Percentiles rank a stretch among this genome's conserved stretches.
These are phyloP conservation scores for Macaranga tanarius DNA, from an alignment of 441 rosid species.

Conservation along the genomic window DNA sequence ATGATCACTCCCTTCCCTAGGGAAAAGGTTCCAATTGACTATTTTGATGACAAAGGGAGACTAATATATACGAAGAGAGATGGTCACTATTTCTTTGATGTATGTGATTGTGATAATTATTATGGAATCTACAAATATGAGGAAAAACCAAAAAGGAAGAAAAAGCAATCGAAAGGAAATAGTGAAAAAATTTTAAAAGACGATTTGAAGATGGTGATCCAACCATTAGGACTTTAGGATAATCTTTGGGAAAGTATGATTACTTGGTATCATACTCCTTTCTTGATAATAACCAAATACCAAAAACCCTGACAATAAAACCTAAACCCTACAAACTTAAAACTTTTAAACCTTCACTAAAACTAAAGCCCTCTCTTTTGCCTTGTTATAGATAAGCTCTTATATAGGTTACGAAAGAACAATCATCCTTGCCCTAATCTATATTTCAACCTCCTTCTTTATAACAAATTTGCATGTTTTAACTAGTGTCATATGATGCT, in stretches of 20 bases:
- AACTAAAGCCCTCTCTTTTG: not conserved
- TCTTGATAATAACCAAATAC: not conserved
- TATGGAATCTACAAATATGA: no score
- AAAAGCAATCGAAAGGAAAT: no score
- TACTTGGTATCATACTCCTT: not conserved
- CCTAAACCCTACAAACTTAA: not conserved
- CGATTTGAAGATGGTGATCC: not conserved
- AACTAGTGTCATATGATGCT: no score
- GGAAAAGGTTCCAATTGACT: no score
- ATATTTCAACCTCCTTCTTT: not conserved
- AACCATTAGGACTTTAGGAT: not conserved
- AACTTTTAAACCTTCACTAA: not conserved
- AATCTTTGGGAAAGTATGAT: no score
- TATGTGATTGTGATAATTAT: not conserved
- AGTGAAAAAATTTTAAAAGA: not conserved
- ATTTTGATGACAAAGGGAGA: not conserved
- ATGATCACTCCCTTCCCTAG: no score
- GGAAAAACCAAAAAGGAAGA: not conserved
- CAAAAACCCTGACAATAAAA: not conserved
- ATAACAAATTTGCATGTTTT: not conserved
- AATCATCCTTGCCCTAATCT: no score
- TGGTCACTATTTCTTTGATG: not conserved
- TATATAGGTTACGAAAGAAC: not conserved
- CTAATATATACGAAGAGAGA: not conserved
- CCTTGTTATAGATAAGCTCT: not conserved